Evolutionary conservation across 2,329 filamentous ascomycete species (phyloP), one percentile per base, ranked within the genome.

Genomic region (Aspergillus chevalieri): DNA sequence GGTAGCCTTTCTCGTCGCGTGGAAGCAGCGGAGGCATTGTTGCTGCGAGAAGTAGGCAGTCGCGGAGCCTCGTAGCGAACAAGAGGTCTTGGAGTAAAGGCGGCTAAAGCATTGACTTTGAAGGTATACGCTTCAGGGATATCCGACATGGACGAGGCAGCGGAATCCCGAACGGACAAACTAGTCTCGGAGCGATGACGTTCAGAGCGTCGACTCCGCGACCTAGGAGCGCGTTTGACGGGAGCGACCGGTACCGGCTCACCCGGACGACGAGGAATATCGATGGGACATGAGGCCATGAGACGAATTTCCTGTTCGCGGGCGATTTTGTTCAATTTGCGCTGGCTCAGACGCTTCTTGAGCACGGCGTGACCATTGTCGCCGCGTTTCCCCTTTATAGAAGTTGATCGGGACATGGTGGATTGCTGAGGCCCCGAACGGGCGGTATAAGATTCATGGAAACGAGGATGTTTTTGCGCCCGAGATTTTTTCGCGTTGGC

Each of bases 271-370:
- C 76, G 78, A 15, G 75, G 70, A 52, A 83, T 73, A 5, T 87
- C 83, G 57, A 85, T 79, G 2, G 79, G 77, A 52, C 79, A 80
- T 38, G 82, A 81, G 62, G 82, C 87, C 86, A 96, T 88, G 47
- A 88, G 84, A 64, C 85, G 87, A 63, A 96, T 90, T 70, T 95
- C 89, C 54, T 88, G 88, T 69, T 95, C 91, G 50, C 92, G 81
- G 51, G 86, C 78, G 64, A 83, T 81, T 54, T 94, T 87, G 54
- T 86, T 79, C 58, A 85, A 84, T 61, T 85, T 84, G 59, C 85
- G 82, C 71, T 88, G 94, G 74, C 83, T 90, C 38, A 86, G 86
- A 63, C 83, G 89, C 53, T 85, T 84, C 51, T 84, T 81, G 46
- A 81, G 70, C 24, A 85, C 70, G 21, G 74, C 67, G 5, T 74